Percentiles rank a stretch among this genome's conserved stretches.
phyloP scores from a whole-genome alignment of 75 land plant genomes.

The Pinus taeda region DNA sequence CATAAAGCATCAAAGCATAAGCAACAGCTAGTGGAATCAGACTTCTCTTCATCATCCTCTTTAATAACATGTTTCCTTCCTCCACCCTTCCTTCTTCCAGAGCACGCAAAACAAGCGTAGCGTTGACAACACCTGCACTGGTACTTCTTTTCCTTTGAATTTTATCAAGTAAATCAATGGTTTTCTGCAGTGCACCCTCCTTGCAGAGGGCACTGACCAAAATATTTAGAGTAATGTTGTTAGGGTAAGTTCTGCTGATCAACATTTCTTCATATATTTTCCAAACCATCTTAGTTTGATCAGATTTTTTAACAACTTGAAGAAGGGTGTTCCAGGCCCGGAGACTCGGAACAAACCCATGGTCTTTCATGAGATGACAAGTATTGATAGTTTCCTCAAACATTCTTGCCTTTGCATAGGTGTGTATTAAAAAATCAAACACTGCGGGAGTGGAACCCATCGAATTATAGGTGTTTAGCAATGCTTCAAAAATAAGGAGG shows the following conservation, averaged over 20 bases:
- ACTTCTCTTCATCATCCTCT: slow-evolving; percentile 48
- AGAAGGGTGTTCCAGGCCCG: slow-evolving; percentile 39
- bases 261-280: slow-evolving; percentile 58
- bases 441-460: slow-evolving; percentile 21
- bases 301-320: slow-evolving; percentile 35
- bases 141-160: slow-evolving; percentile 49
- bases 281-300: slow-evolving; percentile 27
- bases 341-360: slow-evolving; percentile 33
- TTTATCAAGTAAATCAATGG: slow-evolving; percentile 28
- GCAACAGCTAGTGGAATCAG: slow-evolving; percentile 35
- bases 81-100: slow-evolving; percentile 43
- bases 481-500: slow-evolving; percentile 10
- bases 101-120: slow-evolving; percentile 29
- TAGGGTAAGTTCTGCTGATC: slow-evolving; percentile 30
- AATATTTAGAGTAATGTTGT: slow-evolving; percentile 24
- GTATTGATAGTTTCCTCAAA: slow-evolving; percentile 30
- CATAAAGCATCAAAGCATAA: slow-evolving; percentile 43
- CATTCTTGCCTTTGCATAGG: slow-evolving; percentile 51
- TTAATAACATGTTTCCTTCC: slow-evolving; percentile 40
- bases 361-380: slow-evolving; percentile 33
- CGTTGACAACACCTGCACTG: slow-evolving; percentile 39
- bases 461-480: slow-evolving; percentile 22
- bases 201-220: slow-evolving; percentile 54
- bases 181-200: slow-evolving; percentile 41
- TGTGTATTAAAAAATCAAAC: slow-evolving; percentile 53